These are phyloP conservation scores for Biscutella laevigata DNA, from an alignment of 441 rosid genomes.

Conservation along the genomic window DNA sequence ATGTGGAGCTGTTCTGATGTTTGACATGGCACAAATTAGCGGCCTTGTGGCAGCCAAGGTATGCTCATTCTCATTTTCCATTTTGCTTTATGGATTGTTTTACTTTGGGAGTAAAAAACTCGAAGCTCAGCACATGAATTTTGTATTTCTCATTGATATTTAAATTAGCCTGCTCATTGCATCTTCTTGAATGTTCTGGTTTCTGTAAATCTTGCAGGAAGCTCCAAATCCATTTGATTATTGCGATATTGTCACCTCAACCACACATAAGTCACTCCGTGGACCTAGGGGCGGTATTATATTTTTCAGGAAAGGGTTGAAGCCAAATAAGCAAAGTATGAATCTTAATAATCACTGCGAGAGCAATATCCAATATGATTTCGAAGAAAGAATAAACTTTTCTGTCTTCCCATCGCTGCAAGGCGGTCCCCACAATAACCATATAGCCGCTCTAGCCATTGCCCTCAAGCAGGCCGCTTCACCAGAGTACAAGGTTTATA, in stretches of 20 bases:
- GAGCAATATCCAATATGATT: slow-evolving; percentile 36
- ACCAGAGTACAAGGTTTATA: slow-evolving; percentile 45
- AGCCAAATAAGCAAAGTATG: slow-evolving; percentile 37
- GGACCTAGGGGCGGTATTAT: slow-evolving; percentile 71
- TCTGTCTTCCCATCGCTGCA: slow-evolving; percentile 61
- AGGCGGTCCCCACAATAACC: slow-evolving; percentile 72
- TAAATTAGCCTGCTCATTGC: background rate
- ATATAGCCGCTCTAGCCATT: slow-evolving; percentile 63
- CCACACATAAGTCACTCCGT: slow-evolving; percentile 59
- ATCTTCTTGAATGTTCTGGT: slow-evolving; percentile 8
- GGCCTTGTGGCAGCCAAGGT: slow-evolving; percentile 70
- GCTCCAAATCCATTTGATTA: slow-evolving; percentile 45
- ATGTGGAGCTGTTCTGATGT: slow-evolving; percentile 55
- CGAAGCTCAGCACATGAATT: background rate
- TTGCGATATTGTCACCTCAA: slow-evolving; percentile 63
- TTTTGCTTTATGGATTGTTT: background rate
- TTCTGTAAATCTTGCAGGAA: slow-evolving; percentile 32
- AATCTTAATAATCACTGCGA: slow-evolving; percentile 36
- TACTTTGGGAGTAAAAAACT: background rate
- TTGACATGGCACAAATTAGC: slow-evolving; percentile 71
- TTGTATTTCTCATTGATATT: background rate
- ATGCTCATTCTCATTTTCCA: background rate
- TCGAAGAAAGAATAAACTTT: slow-evolving; percentile 56
- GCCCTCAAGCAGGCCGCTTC: slow-evolving; percentile 63
- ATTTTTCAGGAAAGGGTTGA: slow-evolving; percentile 47